Evolutionary conservation across 2,329 filamentous ascomycete genomes (phyloP).

Genomic region (Podosphaera aphanis): DNA sequence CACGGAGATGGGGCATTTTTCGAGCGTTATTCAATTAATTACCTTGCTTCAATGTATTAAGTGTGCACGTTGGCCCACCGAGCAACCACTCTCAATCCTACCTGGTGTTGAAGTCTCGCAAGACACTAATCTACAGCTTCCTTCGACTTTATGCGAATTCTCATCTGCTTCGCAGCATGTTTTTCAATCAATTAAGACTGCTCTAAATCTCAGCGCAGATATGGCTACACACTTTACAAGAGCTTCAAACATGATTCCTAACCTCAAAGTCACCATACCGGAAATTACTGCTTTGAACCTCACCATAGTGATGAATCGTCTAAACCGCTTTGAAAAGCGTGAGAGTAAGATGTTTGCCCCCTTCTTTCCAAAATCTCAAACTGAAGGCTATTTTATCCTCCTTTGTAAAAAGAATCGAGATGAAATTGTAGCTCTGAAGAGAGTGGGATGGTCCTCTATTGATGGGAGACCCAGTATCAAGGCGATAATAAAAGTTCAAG

Average conservation of each 20-base stretch:
- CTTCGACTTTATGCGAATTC: constrained; percentile 15
- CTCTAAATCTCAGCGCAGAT: constrained; percentile 24
- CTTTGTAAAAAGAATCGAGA: constrained; percentile 43
- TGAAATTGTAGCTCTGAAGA: constrained; percentile 68
- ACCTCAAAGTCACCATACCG: constrained; percentile 37
- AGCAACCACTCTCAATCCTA: constrained; percentile 56
- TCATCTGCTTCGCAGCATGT: constrained; percentile 10
- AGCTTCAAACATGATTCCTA: constrained; percentile 42
- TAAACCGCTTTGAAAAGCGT: constrained; percentile 39
- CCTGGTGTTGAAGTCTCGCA: constrained; percentile 35
- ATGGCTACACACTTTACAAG: constrained; percentile 23
- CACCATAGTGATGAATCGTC: constrained; percentile 37
- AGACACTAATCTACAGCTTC: constrained; percentile 9
- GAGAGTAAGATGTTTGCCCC: constrained; percentile 68
- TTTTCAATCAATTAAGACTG: constrained; percentile 23
- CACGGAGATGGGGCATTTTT: constrained; percentile 64
- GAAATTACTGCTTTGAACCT: constrained; percentile 39
- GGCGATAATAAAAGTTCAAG: constrained; percentile 36
- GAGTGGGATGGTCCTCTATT: constrained; percentile 44
- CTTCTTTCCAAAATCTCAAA: constrained; percentile 79
- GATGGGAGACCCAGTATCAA: constrained; percentile 25
- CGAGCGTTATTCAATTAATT: constrained; percentile 62
- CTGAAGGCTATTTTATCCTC: constrained; percentile 76
- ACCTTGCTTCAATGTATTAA: constrained; percentile 78
- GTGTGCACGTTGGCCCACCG: constrained; percentile 70